These are phyloP conservation scores for Wickerhamomyces xylosicus DNA, from an alignment of 805 yeast genomes.

Conservation along the genomic window DNA sequence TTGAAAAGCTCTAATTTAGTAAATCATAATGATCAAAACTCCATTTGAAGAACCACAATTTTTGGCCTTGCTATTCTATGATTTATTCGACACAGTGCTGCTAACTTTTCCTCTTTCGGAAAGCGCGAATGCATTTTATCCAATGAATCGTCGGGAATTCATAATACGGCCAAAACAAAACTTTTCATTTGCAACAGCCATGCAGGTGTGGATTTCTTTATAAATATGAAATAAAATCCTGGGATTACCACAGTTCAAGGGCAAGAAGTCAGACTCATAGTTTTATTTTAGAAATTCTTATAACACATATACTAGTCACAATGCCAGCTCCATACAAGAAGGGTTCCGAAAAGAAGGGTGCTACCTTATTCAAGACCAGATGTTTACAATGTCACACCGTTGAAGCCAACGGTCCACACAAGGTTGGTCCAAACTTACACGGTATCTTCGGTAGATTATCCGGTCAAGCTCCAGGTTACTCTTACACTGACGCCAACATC, in stretches of 20 bases:
- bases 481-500: constrained; percentile 98
- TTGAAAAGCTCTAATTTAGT: background rate
- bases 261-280: background rate
- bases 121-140: constrained; percentile 4
- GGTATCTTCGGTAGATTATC: constrained; percentile 90
- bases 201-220: background rate
- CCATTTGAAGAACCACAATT: background rate
- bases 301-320: constrained; percentile 3
- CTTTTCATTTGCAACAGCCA: background rate
- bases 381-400: constrained; percentile 98
- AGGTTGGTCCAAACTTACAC: constrained; percentile 97
- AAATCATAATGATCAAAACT: background rate
- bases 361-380: constrained; percentile 96
- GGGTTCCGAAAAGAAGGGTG: constrained; percentile 89
- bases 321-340: constrained; percentile 25
- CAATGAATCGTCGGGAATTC: constrained; percentile 15
- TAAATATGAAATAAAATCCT: background rate
- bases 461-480: constrained; percentile 87
- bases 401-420: constrained; percentile 93
- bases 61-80: background rate
- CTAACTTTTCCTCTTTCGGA: background rate
- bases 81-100: background rate
- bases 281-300: background rate
- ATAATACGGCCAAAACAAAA: constrained; percentile 15
- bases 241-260: background rate